Evolutionary conservation across 139 green algal species (phyloP).

Genomic region (Pleodorina starrii): DNA sequence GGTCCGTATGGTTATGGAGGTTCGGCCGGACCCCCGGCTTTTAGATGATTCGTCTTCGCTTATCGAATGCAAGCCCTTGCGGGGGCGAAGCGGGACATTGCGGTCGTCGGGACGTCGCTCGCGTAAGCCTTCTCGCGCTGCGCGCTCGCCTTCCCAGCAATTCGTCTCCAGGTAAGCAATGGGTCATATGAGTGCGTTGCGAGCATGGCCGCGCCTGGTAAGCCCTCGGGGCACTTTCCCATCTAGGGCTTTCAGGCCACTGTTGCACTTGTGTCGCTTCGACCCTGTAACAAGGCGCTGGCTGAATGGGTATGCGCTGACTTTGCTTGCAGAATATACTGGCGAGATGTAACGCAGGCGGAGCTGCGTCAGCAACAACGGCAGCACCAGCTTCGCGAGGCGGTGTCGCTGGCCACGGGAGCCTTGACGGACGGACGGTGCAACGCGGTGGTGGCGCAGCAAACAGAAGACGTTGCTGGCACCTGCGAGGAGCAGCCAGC

Average conservation of each 20-base stretch:
- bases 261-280: neutral
- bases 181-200: neutral
- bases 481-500: neutral
- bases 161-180: slow-evolving; percentile 16
- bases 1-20: slow-evolving; percentile 33
- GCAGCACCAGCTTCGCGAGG: neutral
- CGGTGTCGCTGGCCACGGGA: neutral
- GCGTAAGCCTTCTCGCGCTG: neutral
- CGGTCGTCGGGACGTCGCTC: neutral
- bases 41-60: neutral
- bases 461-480: neutral
- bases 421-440: neutral
- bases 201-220: neutral
- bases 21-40: neutral
- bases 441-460: neutral
- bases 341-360: slow-evolving; percentile 15
- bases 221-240: neutral
- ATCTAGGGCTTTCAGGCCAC: slow-evolving; percentile 11
- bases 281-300: neutral
- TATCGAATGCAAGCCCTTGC: slow-evolving; percentile 8
- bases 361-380: slow-evolving; percentile 23
- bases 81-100: neutral
- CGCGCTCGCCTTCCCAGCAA: slow-evolving; percentile 7
- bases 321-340: slow-evolving; percentile 14
- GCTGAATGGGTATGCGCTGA: neutral